Evolutionary conservation across 306 rosid genomes (phyloP), one percentile per base, ranked within the genome.

Genomic region (Neltuma alba): DNA sequence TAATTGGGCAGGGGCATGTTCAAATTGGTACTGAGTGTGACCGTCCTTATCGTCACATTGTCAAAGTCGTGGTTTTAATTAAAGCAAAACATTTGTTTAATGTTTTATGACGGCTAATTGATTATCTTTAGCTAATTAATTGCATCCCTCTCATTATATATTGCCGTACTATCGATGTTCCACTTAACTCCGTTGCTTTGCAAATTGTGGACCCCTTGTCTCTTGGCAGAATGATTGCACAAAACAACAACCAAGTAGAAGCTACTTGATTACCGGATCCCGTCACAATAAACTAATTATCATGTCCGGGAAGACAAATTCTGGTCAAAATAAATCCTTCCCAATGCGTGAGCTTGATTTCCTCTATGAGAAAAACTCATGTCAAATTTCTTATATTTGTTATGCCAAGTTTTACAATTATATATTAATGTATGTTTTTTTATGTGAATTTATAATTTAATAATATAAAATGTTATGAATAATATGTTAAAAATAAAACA

Each of bases 171-270:
- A 38, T 27, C 6, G 44, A 3, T 82, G 21, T 76, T 37, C 28
- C 62, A 47, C 38, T 47, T 77, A 52, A 48, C 21, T 27, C 41
- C 15, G 31, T 25, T 25, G 12, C 38, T 50, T 31, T 63, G 13
- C 15, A 50, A 34, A 52, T 20, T 54, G 70, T 62, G 63, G 81
- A 63, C 78, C 34, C 28, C 73, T 76, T 76, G 74, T 76, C 68
- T 81, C 44, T 69, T 25, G 6, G 16, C 54, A 34, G 69, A 60
- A 60, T 30, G n/a, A 60, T 60, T 60, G 36, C 37, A 28, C 66
- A 60, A 14, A 28, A 14, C 0, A 60, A 27, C 13, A 5, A 16
- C 13, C 21, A 70, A 62, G 21, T 16, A 16, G 41, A 33, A 31
- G 41, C 40, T 16, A 16, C 31, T 33, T 62, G 31, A 58, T 25